Percentiles rank a stretch among this genome's conserved stretches.
Conservation (phyloP, 179 eudicot species). For the Carnegiea gigantea region DNA sequence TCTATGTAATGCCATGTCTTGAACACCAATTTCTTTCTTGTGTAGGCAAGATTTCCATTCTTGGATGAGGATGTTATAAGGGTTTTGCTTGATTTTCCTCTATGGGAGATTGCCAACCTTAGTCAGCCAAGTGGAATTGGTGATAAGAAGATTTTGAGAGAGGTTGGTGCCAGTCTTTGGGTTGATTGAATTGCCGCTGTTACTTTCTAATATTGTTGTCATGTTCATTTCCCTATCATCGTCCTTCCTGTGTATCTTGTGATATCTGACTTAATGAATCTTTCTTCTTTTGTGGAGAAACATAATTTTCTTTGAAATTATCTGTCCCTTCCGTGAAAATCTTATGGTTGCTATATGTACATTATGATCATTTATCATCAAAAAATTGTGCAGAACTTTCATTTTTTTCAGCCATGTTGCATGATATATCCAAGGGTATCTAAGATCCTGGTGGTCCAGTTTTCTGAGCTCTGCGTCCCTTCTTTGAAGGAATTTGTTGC, state of each 20-base stretch:
- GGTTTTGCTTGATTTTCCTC: conserved; percentile 67
- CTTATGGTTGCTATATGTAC: not conserved
- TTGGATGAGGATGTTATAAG: conserved; percentile 92
- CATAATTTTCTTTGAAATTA: not conserved
- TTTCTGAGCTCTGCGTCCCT: too few species aligned
- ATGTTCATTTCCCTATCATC: not conserved
- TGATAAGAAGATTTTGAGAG: conserved; percentile 90
- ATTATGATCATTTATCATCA: not conserved
- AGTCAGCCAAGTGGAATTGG: conserved; percentile 87
- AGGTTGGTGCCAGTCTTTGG: conserved; percentile 43
- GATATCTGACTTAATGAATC: not conserved
- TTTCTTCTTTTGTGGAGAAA: not conserved
- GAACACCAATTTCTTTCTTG: conserved; percentile 5
- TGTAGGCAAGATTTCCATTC: conserved; percentile 93
- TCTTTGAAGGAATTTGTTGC: too few species aligned
- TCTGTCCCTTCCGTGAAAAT: not conserved
- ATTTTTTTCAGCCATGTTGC: not conserved
- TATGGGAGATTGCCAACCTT: conserved; percentile 94
- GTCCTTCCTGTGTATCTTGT: not conserved
- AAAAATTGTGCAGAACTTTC: not conserved
- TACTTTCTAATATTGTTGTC: not conserved
- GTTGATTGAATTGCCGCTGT: not conserved
- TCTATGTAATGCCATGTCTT: conserved; percentile 7
- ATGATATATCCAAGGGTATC: not conserved
- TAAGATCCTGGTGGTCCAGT: too few species aligned